Conservation (phyloP, 768 basidiomycete genomes). For the Auricularia sp. region DNA sequence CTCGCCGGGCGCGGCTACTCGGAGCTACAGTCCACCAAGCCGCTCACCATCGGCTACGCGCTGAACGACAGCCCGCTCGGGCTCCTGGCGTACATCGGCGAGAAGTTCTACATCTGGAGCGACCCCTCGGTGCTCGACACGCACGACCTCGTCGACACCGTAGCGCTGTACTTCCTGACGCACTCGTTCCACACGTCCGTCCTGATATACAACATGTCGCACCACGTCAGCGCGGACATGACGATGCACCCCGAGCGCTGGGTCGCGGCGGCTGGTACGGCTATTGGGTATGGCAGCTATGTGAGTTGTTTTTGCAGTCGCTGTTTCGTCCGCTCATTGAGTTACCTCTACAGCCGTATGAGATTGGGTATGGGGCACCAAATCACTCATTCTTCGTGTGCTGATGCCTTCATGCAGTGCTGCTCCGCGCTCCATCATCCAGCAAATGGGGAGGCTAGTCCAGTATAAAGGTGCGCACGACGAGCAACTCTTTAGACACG, state of each 20-base stretch:
- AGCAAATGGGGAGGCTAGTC: not conserved
- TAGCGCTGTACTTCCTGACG: conserved; percentile 13
- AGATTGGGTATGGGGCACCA: not conserved
- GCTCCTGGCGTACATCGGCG: conserved; percentile 13
- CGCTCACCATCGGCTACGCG: conserved; percentile 12
- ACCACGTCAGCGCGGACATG: conserved; percentile 4
- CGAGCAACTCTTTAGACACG: no score
- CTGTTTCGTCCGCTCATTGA: not conserved
- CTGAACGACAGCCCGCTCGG: conserved; percentile 10
- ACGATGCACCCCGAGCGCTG: conserved; percentile 2
- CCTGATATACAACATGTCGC: conserved; percentile 10
- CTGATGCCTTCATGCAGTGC: not conserved
- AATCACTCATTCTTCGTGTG: no score
- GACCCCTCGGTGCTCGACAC: conserved; percentile 9
- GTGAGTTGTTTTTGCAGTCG: not conserved
- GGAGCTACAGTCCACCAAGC: conserved; percentile 2
- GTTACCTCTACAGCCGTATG: not conserved
- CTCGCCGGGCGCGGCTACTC: not conserved
- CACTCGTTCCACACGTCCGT: conserved; percentile 12
- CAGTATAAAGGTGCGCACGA: not conserved
- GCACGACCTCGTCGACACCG: conserved; percentile 11
- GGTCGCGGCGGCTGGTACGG: conserved; percentile 4
- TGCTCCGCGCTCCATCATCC: not conserved
- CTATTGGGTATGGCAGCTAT: conserved; percentile 10
- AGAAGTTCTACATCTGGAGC: conserved; percentile 13